Evolutionary conservation across 2,329 filamentous ascomycete species (phyloP).

Genomic region (Cryphonectria naterciae): DNA sequence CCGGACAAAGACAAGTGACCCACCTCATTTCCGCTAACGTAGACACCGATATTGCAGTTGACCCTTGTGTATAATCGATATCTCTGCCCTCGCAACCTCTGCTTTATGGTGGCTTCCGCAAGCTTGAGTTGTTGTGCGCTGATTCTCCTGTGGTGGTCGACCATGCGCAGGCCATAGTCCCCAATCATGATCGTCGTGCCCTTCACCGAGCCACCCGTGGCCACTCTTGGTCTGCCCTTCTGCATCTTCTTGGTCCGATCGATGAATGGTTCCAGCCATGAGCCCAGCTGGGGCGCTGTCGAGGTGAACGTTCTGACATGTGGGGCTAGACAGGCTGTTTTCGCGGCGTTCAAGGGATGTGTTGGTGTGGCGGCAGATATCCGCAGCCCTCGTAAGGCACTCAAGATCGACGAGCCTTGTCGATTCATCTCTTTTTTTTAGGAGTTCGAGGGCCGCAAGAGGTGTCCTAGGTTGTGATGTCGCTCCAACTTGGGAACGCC

Average conservation of each 20-base stretch:
- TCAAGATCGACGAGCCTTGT: slow-evolving; percentile 49
- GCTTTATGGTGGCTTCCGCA: slow-evolving; percentile 92
- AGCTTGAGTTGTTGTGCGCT: slow-evolving; percentile 84
- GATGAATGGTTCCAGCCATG: slow-evolving; percentile 81
- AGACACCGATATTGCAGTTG: slow-evolving; percentile 91
- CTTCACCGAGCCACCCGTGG: slow-evolving; percentile 87
- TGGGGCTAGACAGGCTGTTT: slow-evolving; percentile 37
- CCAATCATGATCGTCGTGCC: slow-evolving; percentile 97
- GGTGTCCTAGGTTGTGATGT: slow-evolving; percentile 11
- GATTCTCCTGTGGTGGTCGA: slow-evolving; percentile 89
- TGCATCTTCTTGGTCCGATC: slow-evolving; percentile 84
- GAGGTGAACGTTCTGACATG: slow-evolving; percentile 73
- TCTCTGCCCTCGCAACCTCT: slow-evolving; percentile 83
- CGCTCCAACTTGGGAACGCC: slow-evolving; percentile 10
- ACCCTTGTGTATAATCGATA: slow-evolving; percentile 92
- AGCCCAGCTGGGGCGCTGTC: slow-evolving; percentile 61
- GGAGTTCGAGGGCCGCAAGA: slow-evolving; percentile 2
- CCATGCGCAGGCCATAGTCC: slow-evolving; percentile 92
- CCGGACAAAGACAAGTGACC: slow-evolving; percentile 32
- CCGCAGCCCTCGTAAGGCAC: slow-evolving; percentile 55
- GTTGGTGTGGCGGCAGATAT: slow-evolving; percentile 47
- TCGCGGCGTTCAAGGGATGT: slow-evolving; percentile 43
- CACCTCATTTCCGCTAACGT: slow-evolving; percentile 90
- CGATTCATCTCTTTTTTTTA: slow-evolving; percentile 50
- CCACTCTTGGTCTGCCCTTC: slow-evolving; percentile 85